Evolutionary conservation across 1,139 yeast genomes (phyloP).

Genomic region (Magnusiomyces ingens): DNA sequence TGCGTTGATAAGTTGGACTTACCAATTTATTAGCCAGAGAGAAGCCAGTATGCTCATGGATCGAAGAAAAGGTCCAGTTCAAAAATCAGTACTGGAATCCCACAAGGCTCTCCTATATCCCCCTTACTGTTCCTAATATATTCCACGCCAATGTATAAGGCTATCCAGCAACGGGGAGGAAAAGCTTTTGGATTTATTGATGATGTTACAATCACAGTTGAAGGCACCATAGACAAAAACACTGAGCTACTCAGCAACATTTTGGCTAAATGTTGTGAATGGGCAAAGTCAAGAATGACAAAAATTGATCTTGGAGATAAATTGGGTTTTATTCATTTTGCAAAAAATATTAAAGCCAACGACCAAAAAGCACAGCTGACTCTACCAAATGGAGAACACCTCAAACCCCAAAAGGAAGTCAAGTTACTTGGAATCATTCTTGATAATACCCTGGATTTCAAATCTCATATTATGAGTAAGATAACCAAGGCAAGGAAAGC

Average conservation of each 20-base stretch:
- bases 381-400: neutral
- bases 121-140: slow-evolving; percentile 19
- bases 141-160: slow-evolving; percentile 16
- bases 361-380: neutral
- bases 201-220: slow-evolving; percentile 17
- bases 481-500: neutral
- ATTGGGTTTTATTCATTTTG: slow-evolving; percentile 7
- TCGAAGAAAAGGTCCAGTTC: neutral
- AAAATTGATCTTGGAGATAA: slow-evolving; percentile 13
- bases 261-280: slow-evolving; percentile 7
- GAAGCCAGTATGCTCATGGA: slow-evolving; percentile 6
- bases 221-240: slow-evolving; percentile 4
- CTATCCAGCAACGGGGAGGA: slow-evolving; percentile 8
- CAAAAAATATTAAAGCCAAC: neutral
- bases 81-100: slow-evolving; percentile 16
- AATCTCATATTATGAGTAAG: neutral
- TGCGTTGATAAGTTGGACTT: slow-evolving; percentile 11
- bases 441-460: neutral
- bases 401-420: neutral
- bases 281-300: slow-evolving; percentile 9
- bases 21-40: slow-evolving; percentile 8
- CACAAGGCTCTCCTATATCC: slow-evolving; percentile 21
- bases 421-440: neutral
- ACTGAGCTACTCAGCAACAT: neutral
- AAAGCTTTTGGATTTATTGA: slow-evolving; percentile 17